Conservation (phyloP, 108 stramenopile genomes). For the Fragilariopsis cylindrus region DNA sequence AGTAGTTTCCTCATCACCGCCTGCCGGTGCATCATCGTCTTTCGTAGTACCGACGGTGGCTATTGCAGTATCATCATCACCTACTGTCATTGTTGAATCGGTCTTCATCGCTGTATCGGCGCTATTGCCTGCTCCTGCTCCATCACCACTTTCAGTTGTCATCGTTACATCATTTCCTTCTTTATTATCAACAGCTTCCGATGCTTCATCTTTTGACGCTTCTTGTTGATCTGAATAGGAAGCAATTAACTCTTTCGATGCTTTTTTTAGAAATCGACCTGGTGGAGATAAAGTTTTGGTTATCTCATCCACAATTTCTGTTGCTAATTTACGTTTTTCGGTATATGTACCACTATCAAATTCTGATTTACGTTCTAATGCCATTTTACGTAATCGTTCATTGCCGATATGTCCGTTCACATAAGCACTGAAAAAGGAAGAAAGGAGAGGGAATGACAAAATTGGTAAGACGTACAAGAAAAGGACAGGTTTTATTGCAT, state of each 20-base stretch:
- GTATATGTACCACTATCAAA: constrained; percentile 64
- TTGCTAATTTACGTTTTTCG: constrained; percentile 71
- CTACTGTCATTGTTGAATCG: neutral
- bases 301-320: constrained; percentile 67
- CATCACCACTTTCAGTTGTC: neutral
- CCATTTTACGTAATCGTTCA: constrained; percentile 47
- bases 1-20: too few relatives aligned
- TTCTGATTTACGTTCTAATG: constrained; percentile 50
- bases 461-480: neutral
- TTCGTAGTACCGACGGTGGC: too few relatives aligned
- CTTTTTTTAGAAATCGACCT: constrained; percentile 72
- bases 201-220: neutral
- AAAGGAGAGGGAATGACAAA: neutral
- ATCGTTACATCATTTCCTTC: too few relatives aligned
- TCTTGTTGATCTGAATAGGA: neutral
- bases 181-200: neutral
- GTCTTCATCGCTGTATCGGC: neutral
- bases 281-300: constrained; percentile 62
- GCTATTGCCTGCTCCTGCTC: neutral
- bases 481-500: constrained; percentile 19
- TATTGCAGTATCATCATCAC: too few relatives aligned
- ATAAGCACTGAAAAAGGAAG: neutral
- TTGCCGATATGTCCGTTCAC: constrained; percentile 32
- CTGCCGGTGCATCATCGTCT: too few relatives aligned
- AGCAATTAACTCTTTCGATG: constrained; percentile 9